Percentiles rank a stretch among this genome's conserved stretches.
These are phyloP conservation scores for Phaeosphaeriaceae sp. DNA, from an alignment of 2,329 filamentous ascomycete genomes.

Conservation along the genomic window DNA sequence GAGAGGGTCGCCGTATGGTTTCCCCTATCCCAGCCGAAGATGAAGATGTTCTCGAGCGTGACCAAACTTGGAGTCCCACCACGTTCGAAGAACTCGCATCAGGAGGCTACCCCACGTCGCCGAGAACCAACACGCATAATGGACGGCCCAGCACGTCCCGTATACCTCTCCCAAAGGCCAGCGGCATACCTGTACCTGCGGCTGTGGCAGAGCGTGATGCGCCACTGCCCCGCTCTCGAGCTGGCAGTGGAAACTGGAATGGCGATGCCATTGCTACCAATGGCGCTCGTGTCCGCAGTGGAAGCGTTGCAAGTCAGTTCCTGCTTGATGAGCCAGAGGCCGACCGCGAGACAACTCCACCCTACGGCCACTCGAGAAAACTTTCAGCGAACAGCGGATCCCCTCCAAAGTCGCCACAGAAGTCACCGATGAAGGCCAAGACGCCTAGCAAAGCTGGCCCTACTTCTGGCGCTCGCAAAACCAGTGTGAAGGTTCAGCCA, in stretches of 20 bases:
- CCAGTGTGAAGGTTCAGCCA: conserved; percentile 38
- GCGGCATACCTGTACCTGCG: conserved; percentile 75
- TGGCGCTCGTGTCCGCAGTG: conserved; percentile 73
- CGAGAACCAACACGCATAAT: conserved; percentile 56
- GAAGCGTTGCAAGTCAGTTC: conserved; percentile 64
- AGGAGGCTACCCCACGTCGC: conserved; percentile 55
- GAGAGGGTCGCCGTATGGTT: conserved; percentile 38
- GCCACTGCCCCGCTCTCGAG: conserved; percentile 66
- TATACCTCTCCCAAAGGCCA: conserved; percentile 85
- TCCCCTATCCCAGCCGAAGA: conserved; percentile 53
- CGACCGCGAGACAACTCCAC: conserved; percentile 31
- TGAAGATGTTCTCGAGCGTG: conserved; percentile 44
- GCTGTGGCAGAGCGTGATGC: conserved; percentile 78
- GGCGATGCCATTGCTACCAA: conserved; percentile 66
- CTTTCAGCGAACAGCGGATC: conserved; percentile 32
- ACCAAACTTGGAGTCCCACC: conserved; percentile 71
- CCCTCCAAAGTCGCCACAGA: conserved; percentile 36
- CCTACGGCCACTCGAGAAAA: conserved; percentile 27
- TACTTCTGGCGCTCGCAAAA: conserved; percentile 42
- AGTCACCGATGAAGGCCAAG: conserved; percentile 50
- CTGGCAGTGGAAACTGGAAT: conserved; percentile 63
- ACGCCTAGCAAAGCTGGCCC: conserved; percentile 46
- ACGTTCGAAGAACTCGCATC: conserved; percentile 78
- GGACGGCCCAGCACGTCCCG: conserved; percentile 68
- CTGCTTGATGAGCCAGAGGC: conserved; percentile 58